Evolutionary conservation across 306 rosid genomes (phyloP).

Genomic region (Castanea sativa): DNA sequence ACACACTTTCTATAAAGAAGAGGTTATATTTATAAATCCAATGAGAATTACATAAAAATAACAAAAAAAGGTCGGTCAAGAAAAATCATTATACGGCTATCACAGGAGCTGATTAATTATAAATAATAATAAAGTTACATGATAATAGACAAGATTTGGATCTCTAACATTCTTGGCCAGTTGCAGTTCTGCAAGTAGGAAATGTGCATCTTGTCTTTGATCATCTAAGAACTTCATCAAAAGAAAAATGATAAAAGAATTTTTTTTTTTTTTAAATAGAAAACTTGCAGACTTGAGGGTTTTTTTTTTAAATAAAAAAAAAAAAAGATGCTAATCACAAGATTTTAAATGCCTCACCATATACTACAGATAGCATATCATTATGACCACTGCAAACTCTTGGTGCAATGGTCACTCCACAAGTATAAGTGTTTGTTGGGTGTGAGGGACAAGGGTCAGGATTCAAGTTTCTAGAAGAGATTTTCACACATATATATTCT

Average conservation of each 20-base stretch:
- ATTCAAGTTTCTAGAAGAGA: no score
- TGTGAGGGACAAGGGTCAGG: rapidly evolving
- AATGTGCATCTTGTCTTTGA: not conserved
- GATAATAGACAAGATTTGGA: not conserved
- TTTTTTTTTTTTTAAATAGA: no score
- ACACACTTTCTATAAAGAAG: not conserved
- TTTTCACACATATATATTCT: no score
- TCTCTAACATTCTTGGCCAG: not conserved
- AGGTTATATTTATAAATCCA: not conserved
- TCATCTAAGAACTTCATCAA: not conserved
- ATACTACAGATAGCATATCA: not conserved
- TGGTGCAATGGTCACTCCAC: no score
- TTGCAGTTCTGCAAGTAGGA: not conserved
- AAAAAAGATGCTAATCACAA: not conserved
- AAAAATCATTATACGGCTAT: not conserved
- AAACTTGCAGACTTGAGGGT: not conserved
- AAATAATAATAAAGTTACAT: not conserved
- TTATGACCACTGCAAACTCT: no score
- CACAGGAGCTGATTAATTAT: not conserved
- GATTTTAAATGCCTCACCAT: not conserved
- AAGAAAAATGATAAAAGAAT: not conserved
- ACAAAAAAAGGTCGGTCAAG: not conserved
- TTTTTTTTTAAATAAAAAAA: not conserved
- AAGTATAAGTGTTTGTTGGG: no score
- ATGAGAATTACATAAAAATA: not conserved